Conservation (phyloP, 1,284 basidiomycete genomes). For the Singerocomus rubriflavus region DNA sequence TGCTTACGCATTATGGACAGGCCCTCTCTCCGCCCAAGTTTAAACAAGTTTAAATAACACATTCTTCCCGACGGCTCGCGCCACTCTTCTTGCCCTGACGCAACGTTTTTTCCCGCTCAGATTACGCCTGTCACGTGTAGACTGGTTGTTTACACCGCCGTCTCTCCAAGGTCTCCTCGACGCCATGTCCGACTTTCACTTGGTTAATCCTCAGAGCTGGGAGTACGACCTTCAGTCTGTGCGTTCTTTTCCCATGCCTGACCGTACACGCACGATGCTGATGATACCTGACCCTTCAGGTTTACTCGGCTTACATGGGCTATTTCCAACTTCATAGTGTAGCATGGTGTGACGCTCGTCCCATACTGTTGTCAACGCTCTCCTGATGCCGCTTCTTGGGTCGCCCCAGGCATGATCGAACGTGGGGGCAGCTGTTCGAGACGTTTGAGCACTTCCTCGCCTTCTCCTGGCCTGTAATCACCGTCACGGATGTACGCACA, state of each 20-base stretch:
- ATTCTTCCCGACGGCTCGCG: neutral
- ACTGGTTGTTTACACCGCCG: neutral
- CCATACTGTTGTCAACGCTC: neutral
- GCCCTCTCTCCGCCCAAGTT: conserved; percentile 2
- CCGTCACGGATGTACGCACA: conserved; percentile 70
- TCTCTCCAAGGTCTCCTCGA: neutral
- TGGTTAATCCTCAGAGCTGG: conserved; percentile 79
- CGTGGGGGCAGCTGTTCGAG: conserved; percentile 79
- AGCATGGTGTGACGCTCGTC: conserved; percentile 55
- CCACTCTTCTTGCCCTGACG: neutral
- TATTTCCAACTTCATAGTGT: conserved; percentile 73
- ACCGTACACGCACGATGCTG: neutral
- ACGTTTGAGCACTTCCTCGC: conserved; percentile 80
- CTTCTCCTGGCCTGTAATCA: conserved; percentile 84
- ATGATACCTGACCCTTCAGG: conserved; percentile 36
- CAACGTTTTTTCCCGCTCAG: neutral
- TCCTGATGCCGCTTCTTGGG: conserved; percentile 7
- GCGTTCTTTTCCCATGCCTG: conserved; percentile 18
- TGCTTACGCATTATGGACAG: conserved; percentile 18
- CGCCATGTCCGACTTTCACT: conserved; percentile 61
- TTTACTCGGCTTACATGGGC: conserved; percentile 83
- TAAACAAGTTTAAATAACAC: conserved; percentile 29
- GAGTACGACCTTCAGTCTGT: conserved; percentile 85
- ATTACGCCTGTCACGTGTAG: neutral
- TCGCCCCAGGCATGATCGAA: conserved; percentile 64